Conservation (phyloP, 2,329 filamentous ascomycete genomes). For the Davidsoniella virescens region DNA sequence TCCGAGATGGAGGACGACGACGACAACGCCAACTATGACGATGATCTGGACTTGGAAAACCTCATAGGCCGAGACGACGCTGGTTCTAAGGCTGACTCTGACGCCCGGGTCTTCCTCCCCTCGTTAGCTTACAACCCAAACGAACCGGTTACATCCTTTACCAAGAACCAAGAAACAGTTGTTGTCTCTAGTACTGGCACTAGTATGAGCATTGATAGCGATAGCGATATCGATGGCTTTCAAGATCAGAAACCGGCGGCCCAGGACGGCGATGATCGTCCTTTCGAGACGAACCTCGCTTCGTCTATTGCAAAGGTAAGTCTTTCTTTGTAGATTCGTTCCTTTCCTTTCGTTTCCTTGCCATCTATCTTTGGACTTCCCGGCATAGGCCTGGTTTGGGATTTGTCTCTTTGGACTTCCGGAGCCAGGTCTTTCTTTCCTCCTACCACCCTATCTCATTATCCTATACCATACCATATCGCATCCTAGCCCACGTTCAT, state of each 20-base stretch:
- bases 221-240: too few species aligned
- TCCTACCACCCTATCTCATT: background rate
- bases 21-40: slow-evolving; percentile 1
- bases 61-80: background rate
- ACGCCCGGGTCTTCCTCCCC: too few species aligned
- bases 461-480: background rate
- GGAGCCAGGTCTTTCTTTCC: background rate
- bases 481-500: background rate
- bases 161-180: too few species aligned
- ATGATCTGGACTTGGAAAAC: background rate
- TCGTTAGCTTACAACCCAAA: too few species aligned
- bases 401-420: background rate
- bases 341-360: background rate
- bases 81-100: background rate
- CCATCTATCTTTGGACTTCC: background rate
- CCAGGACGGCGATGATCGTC: background rate
- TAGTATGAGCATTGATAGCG: too few species aligned
- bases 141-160: too few species aligned
- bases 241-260: too few species aligned
- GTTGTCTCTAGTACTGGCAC: too few species aligned
- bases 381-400: too few species aligned
- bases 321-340: background rate
- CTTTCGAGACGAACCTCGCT: slow-evolving; percentile 1
- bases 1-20: background rate
- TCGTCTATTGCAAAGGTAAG: background rate